phyloP scores from a whole-genome alignment of 23 red algal species.

The Gracilaria gracilis region DNA sequence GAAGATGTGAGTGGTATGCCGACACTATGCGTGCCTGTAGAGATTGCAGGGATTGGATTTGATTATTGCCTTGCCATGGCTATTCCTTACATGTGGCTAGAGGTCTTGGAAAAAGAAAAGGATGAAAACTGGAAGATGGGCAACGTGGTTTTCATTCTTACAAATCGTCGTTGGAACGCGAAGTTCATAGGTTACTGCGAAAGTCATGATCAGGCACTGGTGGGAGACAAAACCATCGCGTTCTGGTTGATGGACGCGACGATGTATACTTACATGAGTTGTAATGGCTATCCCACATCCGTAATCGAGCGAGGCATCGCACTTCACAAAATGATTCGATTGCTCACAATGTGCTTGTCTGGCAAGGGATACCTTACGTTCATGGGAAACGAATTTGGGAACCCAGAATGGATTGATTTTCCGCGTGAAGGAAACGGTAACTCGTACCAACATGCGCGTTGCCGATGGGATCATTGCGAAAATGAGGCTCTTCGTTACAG shows the following conservation, averaged over 20 bases:
- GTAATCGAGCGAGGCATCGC: conserved; percentile 92
- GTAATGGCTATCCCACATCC: conserved; percentile 55
- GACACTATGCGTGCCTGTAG: conserved; percentile 96
- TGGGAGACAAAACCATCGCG: conserved; percentile 99
- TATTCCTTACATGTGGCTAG: conserved; percentile 97
- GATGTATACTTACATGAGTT: conserved; percentile 95
- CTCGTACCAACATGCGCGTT: conserved; percentile 93
- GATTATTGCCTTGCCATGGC: conserved; percentile 98
- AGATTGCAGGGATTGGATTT: conserved; percentile 95
- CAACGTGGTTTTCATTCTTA: conserved; percentile 90
- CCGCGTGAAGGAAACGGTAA: conserved; percentile 95
- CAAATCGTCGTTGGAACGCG: conserved; percentile 98
- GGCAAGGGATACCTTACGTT: conserved; percentile 99
- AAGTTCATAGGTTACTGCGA: conserved; percentile 94
- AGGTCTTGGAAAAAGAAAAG: conserved; percentile 90
- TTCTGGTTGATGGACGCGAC: conserved; percentile 98
- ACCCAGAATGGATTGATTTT: conserved; percentile 99
- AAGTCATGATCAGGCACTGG: conserved; percentile 97
- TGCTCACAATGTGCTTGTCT: conserved; percentile 84
- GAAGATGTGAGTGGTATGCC: conserved; percentile 99
- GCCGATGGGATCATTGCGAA: conserved; percentile 91
- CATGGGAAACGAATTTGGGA: conserved; percentile 99
- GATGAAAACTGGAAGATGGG: conserved; percentile 99
- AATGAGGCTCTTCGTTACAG: conserved; percentile 83
- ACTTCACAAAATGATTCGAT: conserved; percentile 98